Conservation (phyloP, 305 asterid species). For the Fraxinus sp. region DNA sequence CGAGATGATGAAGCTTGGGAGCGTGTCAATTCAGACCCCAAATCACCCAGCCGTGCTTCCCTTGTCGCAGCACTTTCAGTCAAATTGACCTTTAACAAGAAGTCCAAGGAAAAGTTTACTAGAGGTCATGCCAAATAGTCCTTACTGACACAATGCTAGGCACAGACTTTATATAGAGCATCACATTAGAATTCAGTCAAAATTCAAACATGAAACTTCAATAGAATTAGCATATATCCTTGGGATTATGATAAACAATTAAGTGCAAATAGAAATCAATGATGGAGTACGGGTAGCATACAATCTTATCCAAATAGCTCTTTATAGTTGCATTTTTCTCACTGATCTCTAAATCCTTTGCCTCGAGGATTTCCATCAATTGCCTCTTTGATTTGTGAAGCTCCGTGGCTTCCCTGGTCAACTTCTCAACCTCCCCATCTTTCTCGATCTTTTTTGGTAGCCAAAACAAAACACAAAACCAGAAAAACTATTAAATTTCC, state of each 20-base stretch:
- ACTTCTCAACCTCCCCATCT: conserved; percentile 79
- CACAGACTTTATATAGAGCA: neutral
- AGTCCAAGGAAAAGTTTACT: conserved; percentile 11
- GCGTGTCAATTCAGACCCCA: conserved; percentile 71
- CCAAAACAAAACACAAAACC: conserved; percentile 5
- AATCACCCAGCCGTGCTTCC: conserved; percentile 61
- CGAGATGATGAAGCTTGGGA: conserved; percentile 60
- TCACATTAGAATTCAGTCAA: neutral
- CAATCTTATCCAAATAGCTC: conserved; percentile 86
- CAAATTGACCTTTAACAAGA: conserved; percentile 54
- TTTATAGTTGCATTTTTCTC: conserved; percentile 79
- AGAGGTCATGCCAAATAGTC: neutral
- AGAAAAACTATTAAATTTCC: neutral
- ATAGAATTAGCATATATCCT: neutral
- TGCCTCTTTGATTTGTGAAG: conserved; percentile 83
- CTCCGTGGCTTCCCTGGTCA: conserved; percentile 60
- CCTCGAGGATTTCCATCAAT: conserved; percentile 79
- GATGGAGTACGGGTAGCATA: conserved; percentile 26
- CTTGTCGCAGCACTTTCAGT: conserved; percentile 64
- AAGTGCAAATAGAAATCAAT: neutral
- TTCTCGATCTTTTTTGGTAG: conserved; percentile 51
- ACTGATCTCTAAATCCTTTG: conserved; percentile 66
- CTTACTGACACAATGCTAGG: neutral
- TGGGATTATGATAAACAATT: neutral
- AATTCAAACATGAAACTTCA: neutral